Percentiles rank a stretch among this genome's conserved stretches.
phyloP scores from a whole-genome alignment of 2,329 filamentous ascomycete species.

The Penicillium sp. region DNA sequence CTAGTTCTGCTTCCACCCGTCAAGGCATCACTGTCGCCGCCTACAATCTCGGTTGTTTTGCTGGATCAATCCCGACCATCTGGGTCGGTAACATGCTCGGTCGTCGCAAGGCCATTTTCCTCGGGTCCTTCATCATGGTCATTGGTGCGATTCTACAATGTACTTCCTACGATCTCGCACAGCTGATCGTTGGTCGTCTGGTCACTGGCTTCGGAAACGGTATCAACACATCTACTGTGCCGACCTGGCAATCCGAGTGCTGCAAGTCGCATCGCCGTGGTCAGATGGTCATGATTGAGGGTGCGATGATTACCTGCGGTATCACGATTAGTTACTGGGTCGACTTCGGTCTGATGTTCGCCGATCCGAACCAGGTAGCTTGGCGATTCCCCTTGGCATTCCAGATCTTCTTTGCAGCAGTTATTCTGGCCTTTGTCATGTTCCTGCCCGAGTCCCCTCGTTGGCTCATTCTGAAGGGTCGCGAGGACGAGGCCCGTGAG shows the following conservation, averaged over 20 bases:
- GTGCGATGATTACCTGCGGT: slow-evolving; percentile 52
- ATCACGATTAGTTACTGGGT: slow-evolving; percentile 54
- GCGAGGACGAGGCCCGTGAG: slow-evolving; percentile 51
- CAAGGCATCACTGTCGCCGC: slow-evolving; percentile 37
- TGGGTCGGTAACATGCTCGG: slow-evolving; percentile 51
- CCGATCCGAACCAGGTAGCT: slow-evolving; percentile 48
- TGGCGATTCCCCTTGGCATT: slow-evolving; percentile 60
- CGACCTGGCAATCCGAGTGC: slow-evolving; percentile 51
- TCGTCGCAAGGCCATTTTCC: slow-evolving; percentile 48
- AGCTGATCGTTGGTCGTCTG: slow-evolving; percentile 52
- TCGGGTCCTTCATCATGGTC: slow-evolving; percentile 47
- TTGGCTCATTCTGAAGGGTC: slow-evolving; percentile 58
- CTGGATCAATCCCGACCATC: slow-evolving; percentile 49
- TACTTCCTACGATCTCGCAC: slow-evolving; percentile 45
- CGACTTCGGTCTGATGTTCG: slow-evolving; percentile 54
- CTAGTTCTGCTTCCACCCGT: slow-evolving; percentile 34
- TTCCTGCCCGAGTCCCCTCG: slow-evolving; percentile 58
- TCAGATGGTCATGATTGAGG: slow-evolving; percentile 55
- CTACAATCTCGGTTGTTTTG: slow-evolving; percentile 49
- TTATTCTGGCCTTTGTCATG: slow-evolving; percentile 51
- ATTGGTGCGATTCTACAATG: slow-evolving; percentile 48
- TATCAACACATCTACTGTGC: slow-evolving; percentile 50
- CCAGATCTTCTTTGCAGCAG: slow-evolving; percentile 56
- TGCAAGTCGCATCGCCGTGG: slow-evolving; percentile 53
- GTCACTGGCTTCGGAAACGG: slow-evolving; percentile 52